Base-by-base conservation (phyloP, 1,139 yeast species). In the Geotrichum carabidarum region DNA sequence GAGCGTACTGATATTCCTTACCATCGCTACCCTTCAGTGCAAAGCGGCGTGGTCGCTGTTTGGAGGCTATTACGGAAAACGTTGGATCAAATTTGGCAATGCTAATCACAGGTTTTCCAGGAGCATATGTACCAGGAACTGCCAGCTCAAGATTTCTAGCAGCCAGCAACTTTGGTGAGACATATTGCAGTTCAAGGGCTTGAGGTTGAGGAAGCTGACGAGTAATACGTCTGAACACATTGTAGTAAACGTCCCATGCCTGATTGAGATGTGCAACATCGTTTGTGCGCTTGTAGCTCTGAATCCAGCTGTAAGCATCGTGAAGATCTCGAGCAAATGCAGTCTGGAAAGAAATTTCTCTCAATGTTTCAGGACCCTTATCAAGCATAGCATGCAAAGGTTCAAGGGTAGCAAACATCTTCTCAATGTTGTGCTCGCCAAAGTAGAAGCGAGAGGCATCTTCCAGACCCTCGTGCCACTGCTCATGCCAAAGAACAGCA, bases 401-500 rank as follows among this genome's bases (percentile, higher is more conserved):
- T 60, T 89, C 96, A 52, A 94, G 72, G 1, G 91, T 91, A 31
- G 87, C 84, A 71, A 86, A 86, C 98, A 93, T 94, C 68, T 89
- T 90, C 56, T 90, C 96, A 8, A 94, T 86, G 65, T 93, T 89
- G 64, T 89, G 94, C 59, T 94, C 99, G 37, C 96, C 96, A 70
- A 90, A 93, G 74, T 86, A 94, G 54, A 87, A 79, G 58, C 97
- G 78, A 2, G 96, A 90, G 0, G 99, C 99, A 73, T 93, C 97
- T 68, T 94, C 99, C 41, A 94, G 75, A 1, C 96, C 98, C 71
- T 91, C 99, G 64, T 91, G 91, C 99, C 99, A 94, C 68, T 86
- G 86, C 66, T 94, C 99, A 65, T 90, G 96, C 98, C 99, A 91
- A 60, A 93, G 74, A 1, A 93, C 97, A 0, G 98, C 97, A 14